Evolutionary conservation across 108 stramenopile species (phyloP).

Genomic region (Discostella stelligeroides): DNA sequence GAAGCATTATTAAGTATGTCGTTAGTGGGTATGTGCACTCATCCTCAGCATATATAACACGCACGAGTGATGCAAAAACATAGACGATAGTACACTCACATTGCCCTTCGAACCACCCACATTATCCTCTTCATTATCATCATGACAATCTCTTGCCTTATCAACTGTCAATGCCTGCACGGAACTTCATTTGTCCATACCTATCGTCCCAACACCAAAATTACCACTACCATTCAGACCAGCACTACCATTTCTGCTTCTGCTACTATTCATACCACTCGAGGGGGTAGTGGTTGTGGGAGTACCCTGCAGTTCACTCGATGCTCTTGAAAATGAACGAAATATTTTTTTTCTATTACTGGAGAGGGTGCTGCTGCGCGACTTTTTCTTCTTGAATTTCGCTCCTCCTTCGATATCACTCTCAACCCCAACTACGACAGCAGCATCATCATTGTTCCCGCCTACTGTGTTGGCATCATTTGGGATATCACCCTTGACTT

Average conservation of each 20-base stretch:
- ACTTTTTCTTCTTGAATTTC: background rate
- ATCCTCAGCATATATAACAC: too few species aligned
- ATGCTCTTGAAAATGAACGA: background rate
- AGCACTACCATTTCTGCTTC: background rate
- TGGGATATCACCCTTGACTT: background rate
- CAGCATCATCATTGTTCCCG: too few species aligned
- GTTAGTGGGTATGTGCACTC: too few species aligned
- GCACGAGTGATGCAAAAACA: background rate
- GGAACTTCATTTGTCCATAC: conserved; percentile 61
- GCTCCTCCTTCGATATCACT: background rate
- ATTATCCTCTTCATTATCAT: conserved; percentile 42
- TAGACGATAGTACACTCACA: background rate
- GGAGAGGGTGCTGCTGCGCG: background rate
- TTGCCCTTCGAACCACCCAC: background rate
- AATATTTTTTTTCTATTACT: background rate
- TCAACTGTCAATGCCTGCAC: conserved; percentile 83
- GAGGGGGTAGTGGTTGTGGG: background rate
- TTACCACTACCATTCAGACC: background rate
- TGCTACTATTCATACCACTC: background rate
- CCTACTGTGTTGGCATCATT: too few species aligned
- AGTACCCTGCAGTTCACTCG: conserved; percentile 1
- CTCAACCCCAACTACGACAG: too few species aligned
- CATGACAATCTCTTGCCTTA: conserved; percentile 86
- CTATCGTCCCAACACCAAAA: too few species aligned
- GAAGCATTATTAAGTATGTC: background rate